Conservation (phyloP, 768 basidiomycete genomes). For the Wakefieldia striispora region DNA sequence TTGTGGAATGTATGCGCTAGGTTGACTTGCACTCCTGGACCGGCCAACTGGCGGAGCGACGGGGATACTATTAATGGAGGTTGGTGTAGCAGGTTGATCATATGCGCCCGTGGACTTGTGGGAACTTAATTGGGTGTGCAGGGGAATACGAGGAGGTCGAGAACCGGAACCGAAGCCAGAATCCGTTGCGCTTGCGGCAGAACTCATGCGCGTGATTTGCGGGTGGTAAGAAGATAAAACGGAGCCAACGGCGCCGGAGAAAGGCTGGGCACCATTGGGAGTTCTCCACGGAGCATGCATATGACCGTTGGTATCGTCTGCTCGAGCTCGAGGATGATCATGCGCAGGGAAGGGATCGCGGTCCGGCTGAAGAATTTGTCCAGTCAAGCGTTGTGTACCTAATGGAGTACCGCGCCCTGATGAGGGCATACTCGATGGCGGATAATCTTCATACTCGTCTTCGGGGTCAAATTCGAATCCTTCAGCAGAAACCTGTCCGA, state of each 20-base stretch:
- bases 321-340: conserved; percentile 62
- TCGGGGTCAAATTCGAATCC: conserved; percentile 74
- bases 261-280: conserved; percentile 43
- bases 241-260: conserved; percentile 22
- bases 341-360: conserved; percentile 47
- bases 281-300: conserved; percentile 64
- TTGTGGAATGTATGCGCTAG: conserved; percentile 63
- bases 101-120: conserved; percentile 55
- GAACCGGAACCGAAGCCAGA: conserved; percentile 31
- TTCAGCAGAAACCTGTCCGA: conserved; percentile 52
- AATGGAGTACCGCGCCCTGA: conserved; percentile 78
- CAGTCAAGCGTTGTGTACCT: conserved; percentile 53
- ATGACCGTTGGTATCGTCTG: conserved; percentile 64
- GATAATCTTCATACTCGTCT: conserved; percentile 78
- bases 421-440: conserved; percentile 41
- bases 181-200: conserved; percentile 45
- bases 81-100: conserved; percentile 43
- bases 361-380: conserved; percentile 58
- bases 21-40: conserved; percentile 79
- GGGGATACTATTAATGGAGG: conserved; percentile 24
- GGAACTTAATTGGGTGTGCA: conserved; percentile 72
- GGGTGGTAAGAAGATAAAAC: conserved; percentile 36
- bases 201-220: conserved; percentile 46
- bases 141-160: conserved; percentile 41
- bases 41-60: conserved; percentile 43